Conservation (phyloP, 768 basidiomycete species). For the Ramaria sp. region DNA sequence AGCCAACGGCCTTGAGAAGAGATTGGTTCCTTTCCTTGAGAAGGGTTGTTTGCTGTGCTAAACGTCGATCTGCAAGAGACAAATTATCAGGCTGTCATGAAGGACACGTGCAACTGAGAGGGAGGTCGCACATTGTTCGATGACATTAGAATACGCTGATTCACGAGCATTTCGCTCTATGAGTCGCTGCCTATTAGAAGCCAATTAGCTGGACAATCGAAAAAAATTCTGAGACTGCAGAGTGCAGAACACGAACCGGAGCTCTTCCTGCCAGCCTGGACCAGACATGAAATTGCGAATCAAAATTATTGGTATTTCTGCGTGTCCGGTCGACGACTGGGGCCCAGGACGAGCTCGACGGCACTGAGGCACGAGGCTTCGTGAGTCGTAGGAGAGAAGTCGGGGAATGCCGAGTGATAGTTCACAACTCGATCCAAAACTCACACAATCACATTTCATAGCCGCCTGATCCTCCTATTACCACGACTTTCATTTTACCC, state of each 20-base stretch:
- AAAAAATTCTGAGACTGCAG: neutral
- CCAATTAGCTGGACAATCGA: slow-evolving; percentile 54
- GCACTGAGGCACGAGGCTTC: neutral
- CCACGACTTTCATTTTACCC: neutral
- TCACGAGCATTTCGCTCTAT: slow-evolving; percentile 77
- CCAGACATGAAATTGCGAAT: slow-evolving; percentile 5
- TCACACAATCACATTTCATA: neutral
- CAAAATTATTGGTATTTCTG: neutral
- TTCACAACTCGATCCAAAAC: neutral
- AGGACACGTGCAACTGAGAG: neutral
- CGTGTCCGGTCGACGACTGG: neutral
- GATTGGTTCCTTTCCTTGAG: slow-evolving; percentile 89
- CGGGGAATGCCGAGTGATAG: neutral
- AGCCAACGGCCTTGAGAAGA: slow-evolving; percentile 73
- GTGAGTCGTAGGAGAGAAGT: neutral
- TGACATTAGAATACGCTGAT: slow-evolving; percentile 70
- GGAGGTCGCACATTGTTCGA: slow-evolving; percentile 73
- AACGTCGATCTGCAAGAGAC: slow-evolving; percentile 59
- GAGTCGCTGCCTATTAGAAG: slow-evolving; percentile 66
- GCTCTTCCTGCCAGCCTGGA: slow-evolving; percentile 10
- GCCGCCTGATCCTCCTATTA: neutral
- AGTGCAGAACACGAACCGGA: neutral
- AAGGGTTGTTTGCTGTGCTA: slow-evolving; percentile 86
- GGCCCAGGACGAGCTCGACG: neutral
- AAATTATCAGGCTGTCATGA: slow-evolving; percentile 10